A percentile compares a stretch with the other conserved stretches of the same genome.
These are phyloP conservation scores for Striga asiatica DNA, from an alignment of 257 asterid genomes.

Conservation along the genomic window DNA sequence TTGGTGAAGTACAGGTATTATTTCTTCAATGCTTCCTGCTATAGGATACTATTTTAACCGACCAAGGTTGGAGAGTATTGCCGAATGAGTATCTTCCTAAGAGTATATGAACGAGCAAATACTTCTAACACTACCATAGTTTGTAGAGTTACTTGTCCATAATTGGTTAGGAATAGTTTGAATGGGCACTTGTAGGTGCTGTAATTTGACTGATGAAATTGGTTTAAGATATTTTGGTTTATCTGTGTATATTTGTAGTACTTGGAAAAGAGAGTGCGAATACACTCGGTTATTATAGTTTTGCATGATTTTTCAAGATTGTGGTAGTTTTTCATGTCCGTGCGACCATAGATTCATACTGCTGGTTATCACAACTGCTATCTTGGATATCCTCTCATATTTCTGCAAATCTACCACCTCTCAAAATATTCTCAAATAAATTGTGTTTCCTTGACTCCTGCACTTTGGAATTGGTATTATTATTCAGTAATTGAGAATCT, in stretches of 20 bases:
- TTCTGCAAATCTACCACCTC: not conserved
- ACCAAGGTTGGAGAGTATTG: too few species aligned
- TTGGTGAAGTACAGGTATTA: not conserved
- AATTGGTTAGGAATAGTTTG: too few species aligned
- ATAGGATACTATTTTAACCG: too few species aligned
- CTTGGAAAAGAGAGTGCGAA: not conserved
- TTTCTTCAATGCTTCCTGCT: not conserved
- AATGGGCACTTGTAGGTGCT: not conserved
- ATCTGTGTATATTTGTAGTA: not conserved
- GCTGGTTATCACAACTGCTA: not conserved
- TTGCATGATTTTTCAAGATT: not conserved
- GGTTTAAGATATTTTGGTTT: not conserved
- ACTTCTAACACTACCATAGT: too few species aligned
- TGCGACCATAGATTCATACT: not conserved
- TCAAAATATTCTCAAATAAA: not conserved
- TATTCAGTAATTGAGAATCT: constrained; percentile 17
- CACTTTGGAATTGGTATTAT: constrained; percentile 4
- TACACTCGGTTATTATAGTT: not conserved
- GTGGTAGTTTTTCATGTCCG: not conserved
- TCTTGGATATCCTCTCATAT: too few species aligned
- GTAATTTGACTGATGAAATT: not conserved
- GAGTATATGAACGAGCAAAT: too few species aligned
- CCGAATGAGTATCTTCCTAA: too few species aligned
- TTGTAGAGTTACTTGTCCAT: too few species aligned
- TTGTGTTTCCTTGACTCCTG: constrained; percentile 1